Evolutionary conservation across 2,329 filamentous ascomycete genomes (phyloP).

Genomic region (Fusarium beomiforme): DNA sequence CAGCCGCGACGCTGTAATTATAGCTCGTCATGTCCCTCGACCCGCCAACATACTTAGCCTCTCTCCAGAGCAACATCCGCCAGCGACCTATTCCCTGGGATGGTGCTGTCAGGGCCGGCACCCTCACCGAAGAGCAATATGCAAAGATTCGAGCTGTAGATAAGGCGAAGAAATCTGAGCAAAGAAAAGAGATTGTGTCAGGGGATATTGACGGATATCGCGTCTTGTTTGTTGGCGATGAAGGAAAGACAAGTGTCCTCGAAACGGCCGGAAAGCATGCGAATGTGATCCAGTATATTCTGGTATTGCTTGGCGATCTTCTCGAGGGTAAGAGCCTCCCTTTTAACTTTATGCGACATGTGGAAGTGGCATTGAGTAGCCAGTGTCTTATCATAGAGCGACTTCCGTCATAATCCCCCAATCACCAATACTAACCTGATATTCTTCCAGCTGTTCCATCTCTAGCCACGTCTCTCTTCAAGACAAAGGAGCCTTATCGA

Average conservation of each 20-base stretch:
- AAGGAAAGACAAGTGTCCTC: slow-evolving; percentile 76
- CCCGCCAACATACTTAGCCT: slow-evolving; percentile 84
- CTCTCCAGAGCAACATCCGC: slow-evolving; percentile 96
- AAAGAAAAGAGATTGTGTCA: slow-evolving; percentile 84
- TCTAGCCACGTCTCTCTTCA: slow-evolving; percentile 79
- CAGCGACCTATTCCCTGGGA: slow-evolving; percentile 97
- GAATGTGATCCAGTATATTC: slow-evolving; percentile 94
- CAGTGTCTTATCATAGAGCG: background rate
- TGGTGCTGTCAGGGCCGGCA: slow-evolving; percentile 90
- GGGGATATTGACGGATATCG: slow-evolving; percentile 82
- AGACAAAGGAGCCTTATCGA: slow-evolving; percentile 80
- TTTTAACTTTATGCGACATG: slow-evolving; percentile 3
- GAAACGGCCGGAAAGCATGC: slow-evolving; percentile 85
- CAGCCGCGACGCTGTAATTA: slow-evolving; percentile 44
- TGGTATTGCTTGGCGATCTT: slow-evolving; percentile 88
- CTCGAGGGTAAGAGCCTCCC: slow-evolving; percentile 73
- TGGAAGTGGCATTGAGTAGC: background rate
- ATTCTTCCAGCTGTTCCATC: slow-evolving; percentile 75
- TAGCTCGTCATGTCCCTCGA: slow-evolving; percentile 80
- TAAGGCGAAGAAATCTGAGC: slow-evolving; percentile 88
- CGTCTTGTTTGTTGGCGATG: slow-evolving; percentile 79
- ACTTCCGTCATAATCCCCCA: slow-evolving; percentile 2
- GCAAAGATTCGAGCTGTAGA: slow-evolving; percentile 97
- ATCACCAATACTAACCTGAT: slow-evolving; percentile 29
- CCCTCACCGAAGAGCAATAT: slow-evolving; percentile 92